These are phyloP conservation scores for Cyclospora cayetanensis DNA, from an alignment of 169 alveolate species.

Conservation along the genomic window DNA sequence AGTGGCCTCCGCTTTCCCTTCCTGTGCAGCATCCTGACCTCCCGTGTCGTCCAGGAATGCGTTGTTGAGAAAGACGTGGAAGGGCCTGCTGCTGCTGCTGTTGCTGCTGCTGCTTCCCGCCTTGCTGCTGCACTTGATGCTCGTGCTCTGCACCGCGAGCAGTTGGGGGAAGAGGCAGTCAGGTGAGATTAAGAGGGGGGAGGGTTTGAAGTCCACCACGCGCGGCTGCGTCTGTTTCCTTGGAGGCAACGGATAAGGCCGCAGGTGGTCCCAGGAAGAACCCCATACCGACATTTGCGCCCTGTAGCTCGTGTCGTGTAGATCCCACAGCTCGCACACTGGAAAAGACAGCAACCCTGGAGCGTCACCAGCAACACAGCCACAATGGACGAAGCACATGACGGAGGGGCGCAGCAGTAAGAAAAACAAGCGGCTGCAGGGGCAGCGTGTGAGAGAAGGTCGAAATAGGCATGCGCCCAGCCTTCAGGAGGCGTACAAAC, in stretches of 20 bases:
- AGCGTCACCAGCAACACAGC: not conserved
- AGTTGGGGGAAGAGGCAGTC: conserved; percentile 16
- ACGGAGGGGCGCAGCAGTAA: not conserved
- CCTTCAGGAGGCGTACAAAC: not conserved
- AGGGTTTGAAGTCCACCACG: no score
- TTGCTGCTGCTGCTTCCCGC: not conserved
- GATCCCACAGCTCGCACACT: conserved; percentile 36
- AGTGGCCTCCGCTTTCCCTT: not conserved
- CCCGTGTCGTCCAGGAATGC: not conserved
- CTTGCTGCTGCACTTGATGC: not conserved
- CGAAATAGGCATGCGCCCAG: not conserved
- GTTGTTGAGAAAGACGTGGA: not conserved
- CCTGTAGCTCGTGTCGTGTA: conserved; percentile 2
- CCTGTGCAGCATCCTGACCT: not conserved
- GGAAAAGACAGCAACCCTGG: conserved; percentile 25
- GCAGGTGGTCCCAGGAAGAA: conserved; percentile 44
- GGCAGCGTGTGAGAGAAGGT: not conserved
- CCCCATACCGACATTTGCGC: not conserved
- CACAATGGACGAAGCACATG: not conserved
- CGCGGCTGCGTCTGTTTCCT: not conserved
- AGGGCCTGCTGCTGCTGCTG: conserved; percentile 21
- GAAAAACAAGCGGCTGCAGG: not conserved
- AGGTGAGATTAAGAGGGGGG: not conserved
- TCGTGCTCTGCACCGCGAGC: not conserved
- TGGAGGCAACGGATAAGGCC: conserved; percentile 7